A percentile compares a stretch with the other conserved stretches of the same genome.
Conservation (phyloP, 768 basidiomycete species). For the Calvatia gigantea region DNA sequence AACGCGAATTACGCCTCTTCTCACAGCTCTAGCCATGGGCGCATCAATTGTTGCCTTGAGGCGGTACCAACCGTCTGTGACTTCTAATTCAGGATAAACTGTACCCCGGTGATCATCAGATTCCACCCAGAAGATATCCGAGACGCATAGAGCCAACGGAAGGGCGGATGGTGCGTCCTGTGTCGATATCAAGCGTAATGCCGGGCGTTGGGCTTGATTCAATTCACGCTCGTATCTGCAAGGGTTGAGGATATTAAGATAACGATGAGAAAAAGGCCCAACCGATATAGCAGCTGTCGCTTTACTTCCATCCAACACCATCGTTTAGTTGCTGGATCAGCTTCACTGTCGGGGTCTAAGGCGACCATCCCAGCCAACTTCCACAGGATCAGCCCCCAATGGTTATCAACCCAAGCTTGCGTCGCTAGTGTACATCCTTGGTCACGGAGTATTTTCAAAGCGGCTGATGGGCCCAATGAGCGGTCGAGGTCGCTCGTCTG, state of each 20-base stretch:
- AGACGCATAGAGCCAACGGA: constrained; percentile 86
- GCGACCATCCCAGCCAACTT: constrained; percentile 85
- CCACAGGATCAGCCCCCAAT: constrained; percentile 91
- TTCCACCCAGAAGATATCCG: constrained; percentile 55
- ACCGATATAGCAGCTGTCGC: constrained; percentile 86
- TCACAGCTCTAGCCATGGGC: constrained; percentile 67
- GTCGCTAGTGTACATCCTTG: constrained; percentile 68
- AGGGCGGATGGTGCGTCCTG: constrained; percentile 76
- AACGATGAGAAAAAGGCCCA: constrained; percentile 13
- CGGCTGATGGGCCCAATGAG: constrained; percentile 49
- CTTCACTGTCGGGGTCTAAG: constrained; percentile 63
- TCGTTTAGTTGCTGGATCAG: constrained; percentile 38
- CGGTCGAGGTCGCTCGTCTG: constrained; percentile 17
- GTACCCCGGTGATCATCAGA: constrained; percentile 31
- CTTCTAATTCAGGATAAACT: constrained; percentile 66
- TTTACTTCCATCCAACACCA: constrained; percentile 88
- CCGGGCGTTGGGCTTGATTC: constrained; percentile 73
- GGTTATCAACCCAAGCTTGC: constrained; percentile 85
- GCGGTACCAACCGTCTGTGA: constrained; percentile 98
- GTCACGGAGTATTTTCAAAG: constrained; percentile 48
- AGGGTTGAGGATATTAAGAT: not conserved
- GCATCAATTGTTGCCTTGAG: constrained; percentile 74
- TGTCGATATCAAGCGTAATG: constrained; percentile 76
- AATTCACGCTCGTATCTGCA: constrained; percentile 88
- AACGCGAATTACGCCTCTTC: constrained; percentile 59